Evolutionary conservation across 768 basidiomycete genomes (phyloP).

Genomic region (Amanita inopinata): DNA sequence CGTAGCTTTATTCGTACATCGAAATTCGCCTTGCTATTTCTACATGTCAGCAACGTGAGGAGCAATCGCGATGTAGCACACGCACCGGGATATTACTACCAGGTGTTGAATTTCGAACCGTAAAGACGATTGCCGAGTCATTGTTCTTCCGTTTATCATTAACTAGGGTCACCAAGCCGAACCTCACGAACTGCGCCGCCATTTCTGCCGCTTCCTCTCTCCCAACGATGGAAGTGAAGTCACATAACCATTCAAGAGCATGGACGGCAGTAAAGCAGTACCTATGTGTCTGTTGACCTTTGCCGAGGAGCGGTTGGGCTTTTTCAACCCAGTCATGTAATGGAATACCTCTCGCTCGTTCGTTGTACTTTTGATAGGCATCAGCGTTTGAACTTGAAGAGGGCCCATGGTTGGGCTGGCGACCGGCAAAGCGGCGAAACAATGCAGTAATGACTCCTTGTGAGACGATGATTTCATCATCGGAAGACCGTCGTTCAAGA

Average conservation of each 20-base stretch:
- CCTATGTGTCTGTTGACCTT: constrained; percentile 41
- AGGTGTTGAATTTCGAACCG: constrained; percentile 73
- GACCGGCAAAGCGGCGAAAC: constrained; percentile 91
- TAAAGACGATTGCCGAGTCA: constrained; percentile 89
- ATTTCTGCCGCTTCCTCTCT: constrained; percentile 96
- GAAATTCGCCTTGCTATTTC: constrained; percentile 86
- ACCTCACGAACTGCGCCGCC: constrained; percentile 95
- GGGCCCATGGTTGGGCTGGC: constrained; percentile 69
- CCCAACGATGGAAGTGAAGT: constrained; percentile 93
- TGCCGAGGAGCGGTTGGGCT: constrained; percentile 42
- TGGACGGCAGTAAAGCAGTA: constrained; percentile 80
- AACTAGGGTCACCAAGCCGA: constrained; percentile 81
- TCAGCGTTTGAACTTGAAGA: constrained; percentile 40
- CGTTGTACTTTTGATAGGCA: constrained; percentile 64
- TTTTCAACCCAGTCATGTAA: constrained; percentile 67
- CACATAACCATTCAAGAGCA: constrained; percentile 94
- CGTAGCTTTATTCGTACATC: constrained; percentile 90
- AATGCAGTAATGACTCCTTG: constrained; percentile 90
- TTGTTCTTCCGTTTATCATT: constrained; percentile 88
- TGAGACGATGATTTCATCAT: constrained; percentile 97
- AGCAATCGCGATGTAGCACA: constrained; percentile 32
- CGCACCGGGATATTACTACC: constrained; percentile 67
- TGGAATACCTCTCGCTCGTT: constrained; percentile 65
- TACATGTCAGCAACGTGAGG: constrained; percentile 11
- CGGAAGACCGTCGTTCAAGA: constrained; percentile 82